Evolutionary conservation across 2,329 filamentous ascomycete species (phyloP).

Genomic region (Fusarium armeniacum): DNA sequence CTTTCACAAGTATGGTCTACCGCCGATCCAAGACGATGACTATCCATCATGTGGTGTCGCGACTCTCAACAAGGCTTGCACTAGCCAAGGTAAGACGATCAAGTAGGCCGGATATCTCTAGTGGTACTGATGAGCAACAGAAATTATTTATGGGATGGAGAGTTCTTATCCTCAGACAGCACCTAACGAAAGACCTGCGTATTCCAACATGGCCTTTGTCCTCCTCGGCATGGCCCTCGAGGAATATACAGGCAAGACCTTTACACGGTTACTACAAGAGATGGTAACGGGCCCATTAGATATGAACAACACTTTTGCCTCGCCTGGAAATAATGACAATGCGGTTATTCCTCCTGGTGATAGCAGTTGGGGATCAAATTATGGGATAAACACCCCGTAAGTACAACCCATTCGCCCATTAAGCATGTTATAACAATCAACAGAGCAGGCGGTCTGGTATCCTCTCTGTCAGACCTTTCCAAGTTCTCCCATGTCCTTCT

Average conservation of each 20-base stretch:
- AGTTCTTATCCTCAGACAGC: constrained; percentile 50
- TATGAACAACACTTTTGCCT: constrained; percentile 43
- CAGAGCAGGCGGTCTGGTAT: constrained; percentile 55
- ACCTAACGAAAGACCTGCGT: constrained; percentile 54
- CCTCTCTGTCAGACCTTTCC: constrained; percentile 53
- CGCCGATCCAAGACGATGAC: constrained; percentile 51
- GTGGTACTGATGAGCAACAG: constrained; percentile 34
- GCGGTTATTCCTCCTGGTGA: constrained; percentile 55
- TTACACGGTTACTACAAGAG: constrained; percentile 46
- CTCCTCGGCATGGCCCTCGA: constrained; percentile 56
- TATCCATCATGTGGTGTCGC: constrained; percentile 57
- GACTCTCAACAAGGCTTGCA: constrained; percentile 54
- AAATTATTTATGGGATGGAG: constrained; percentile 53
- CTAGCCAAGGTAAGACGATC: constrained; percentile 49
- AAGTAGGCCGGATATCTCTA: not conserved
- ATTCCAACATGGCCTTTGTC: constrained; percentile 59
- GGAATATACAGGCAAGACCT: constrained; percentile 49
- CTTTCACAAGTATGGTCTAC: constrained; percentile 56
- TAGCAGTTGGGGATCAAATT: constrained; percentile 54
- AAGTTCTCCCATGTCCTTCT: constrained; percentile 51
- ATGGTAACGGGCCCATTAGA: constrained; percentile 35
- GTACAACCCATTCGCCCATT: not conserved
- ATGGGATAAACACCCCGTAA: constrained; percentile 53
- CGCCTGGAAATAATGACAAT: constrained; percentile 50
- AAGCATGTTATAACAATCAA: not conserved